A percentile compares a stretch with the other conserved stretches of the same genome.
Evolutionary conservation across 2,329 filamentous ascomycete species (phyloP).

Genomic region (Drechslerella dactyloides): DNA sequence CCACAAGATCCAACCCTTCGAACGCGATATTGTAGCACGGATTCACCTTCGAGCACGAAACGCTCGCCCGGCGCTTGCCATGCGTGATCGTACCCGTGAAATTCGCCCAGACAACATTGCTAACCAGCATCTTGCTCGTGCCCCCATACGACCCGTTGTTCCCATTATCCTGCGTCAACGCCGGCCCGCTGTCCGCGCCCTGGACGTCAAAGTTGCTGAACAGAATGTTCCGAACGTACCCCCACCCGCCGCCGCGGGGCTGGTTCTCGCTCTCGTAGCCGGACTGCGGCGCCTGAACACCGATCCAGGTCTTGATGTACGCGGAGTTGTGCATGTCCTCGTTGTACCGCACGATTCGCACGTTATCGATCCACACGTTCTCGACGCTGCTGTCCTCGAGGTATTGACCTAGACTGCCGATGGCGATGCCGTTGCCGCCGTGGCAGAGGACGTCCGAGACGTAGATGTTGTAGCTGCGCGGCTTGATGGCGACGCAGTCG

Average conservation of each 20-base stretch:
- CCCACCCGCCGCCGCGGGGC: constrained; percentile 65
- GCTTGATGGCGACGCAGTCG: constrained; percentile 69
- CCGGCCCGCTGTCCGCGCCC: constrained; percentile 60
- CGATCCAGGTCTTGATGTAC: constrained; percentile 67
- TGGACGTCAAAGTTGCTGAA: constrained; percentile 64
- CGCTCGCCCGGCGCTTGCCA: constrained; percentile 57
- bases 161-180: constrained; percentile 62
- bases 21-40: constrained; percentile 64
- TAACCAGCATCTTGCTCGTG: constrained; percentile 63
- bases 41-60: constrained; percentile 62
- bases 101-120: constrained; percentile 63
- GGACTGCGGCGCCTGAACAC: constrained; percentile 60
- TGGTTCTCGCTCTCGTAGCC: constrained; percentile 62
- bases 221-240: constrained; percentile 62
- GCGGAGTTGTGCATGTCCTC: constrained; percentile 62
- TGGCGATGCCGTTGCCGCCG: constrained; percentile 64
- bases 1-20: constrained; percentile 58
- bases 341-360: constrained; percentile 61
- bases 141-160: constrained; percentile 62
- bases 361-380: constrained; percentile 62
- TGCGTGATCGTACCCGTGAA: constrained; percentile 62
- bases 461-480: constrained; percentile 67
- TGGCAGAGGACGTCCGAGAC: constrained; percentile 65
- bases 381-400: constrained; percentile 64
- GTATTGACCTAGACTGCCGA: constrained; percentile 65